Percentiles rank a stretch among this genome's conserved stretches.
Evolutionary conservation across 1,284 basidiomycete genomes (phyloP).

Genomic region (Neotropicomus parvogracilis): DNA sequence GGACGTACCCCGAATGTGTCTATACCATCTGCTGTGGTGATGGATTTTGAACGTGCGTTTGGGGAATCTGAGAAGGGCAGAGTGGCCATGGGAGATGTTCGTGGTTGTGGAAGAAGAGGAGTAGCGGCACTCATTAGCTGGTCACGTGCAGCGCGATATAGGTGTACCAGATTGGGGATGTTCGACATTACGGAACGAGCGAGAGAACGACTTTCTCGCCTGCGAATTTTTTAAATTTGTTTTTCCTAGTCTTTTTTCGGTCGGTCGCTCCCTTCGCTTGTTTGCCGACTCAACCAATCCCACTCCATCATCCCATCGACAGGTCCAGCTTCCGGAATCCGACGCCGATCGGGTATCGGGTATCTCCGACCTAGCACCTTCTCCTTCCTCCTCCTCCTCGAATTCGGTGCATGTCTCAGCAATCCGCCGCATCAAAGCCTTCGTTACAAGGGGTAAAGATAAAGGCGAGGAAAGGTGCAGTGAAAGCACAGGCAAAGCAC

Average conservation of each 20-base stretch:
- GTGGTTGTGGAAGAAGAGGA: constrained; percentile 12
- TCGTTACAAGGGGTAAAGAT: constrained; percentile 84
- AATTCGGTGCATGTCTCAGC: constrained; percentile 81
- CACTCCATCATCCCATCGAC: background rate
- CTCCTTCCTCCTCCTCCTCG: constrained; percentile 3
- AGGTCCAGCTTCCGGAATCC: background rate
- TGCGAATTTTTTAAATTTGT: too few relatives aligned
- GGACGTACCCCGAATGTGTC: constrained; percentile 72
- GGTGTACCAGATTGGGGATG: constrained; percentile 8
- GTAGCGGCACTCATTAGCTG: constrained; percentile 4
- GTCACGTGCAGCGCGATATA: constrained; percentile 24
- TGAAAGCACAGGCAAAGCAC: constrained; percentile 86
- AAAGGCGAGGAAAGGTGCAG: constrained; percentile 83
- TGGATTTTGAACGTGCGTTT: constrained; percentile 74
- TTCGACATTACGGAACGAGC: too few relatives aligned
- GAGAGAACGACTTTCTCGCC: too few relatives aligned
- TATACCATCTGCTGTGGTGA: constrained; percentile 64
- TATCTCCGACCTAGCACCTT: constrained; percentile 27
- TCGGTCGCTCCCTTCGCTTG: too few relatives aligned
- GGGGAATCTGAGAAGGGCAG: constrained; percentile 33
- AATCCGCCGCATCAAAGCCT: constrained; percentile 75
- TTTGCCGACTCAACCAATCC: too few relatives aligned
- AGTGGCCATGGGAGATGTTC: constrained; percentile 23
- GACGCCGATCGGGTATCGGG: constrained; percentile 13
- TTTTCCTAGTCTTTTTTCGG: too few relatives aligned